These are phyloP conservation scores for Petunia hybrid DNA, from an alignment of 305 asterid genomes.

Conservation along the genomic window DNA sequence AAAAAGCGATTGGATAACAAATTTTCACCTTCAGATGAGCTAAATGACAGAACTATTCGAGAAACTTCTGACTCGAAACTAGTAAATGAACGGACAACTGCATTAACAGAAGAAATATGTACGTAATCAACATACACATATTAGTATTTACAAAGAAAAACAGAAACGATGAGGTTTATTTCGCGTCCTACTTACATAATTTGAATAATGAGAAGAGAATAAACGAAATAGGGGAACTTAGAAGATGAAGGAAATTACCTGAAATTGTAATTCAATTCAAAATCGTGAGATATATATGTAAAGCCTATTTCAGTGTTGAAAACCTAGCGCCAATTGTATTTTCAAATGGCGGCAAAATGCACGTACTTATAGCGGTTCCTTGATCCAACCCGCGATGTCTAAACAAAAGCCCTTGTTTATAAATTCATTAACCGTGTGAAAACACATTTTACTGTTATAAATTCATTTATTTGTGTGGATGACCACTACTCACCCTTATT, in stretches of 20 bases:
- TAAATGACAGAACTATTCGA: not conserved
- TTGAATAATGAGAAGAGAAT: not conserved
- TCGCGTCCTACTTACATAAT: not conserved
- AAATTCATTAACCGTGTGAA: no score
- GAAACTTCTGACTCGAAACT: not conserved
- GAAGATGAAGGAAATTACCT: not conserved
- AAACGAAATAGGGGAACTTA: not conserved
- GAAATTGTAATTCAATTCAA: constrained; percentile 20
- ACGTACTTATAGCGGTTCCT: no score
- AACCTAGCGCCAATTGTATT: no score
- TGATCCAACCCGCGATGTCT: no score
- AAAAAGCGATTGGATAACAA: no score
- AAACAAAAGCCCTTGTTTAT: no score
- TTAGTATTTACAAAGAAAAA: not conserved
- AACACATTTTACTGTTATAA: no score
- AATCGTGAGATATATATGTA: not conserved
- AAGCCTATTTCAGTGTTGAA: no score
- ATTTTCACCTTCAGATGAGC: not conserved
- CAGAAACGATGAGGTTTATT: not conserved
- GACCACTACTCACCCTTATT: no score
- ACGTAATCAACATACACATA: not conserved
- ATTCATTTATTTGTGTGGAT: no score
- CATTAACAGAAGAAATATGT: not conserved
- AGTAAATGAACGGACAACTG: not conserved
- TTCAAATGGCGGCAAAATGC: no score